Conservation (phyloP, 306 rosid species). For the Arachis hypogaea region DNA sequence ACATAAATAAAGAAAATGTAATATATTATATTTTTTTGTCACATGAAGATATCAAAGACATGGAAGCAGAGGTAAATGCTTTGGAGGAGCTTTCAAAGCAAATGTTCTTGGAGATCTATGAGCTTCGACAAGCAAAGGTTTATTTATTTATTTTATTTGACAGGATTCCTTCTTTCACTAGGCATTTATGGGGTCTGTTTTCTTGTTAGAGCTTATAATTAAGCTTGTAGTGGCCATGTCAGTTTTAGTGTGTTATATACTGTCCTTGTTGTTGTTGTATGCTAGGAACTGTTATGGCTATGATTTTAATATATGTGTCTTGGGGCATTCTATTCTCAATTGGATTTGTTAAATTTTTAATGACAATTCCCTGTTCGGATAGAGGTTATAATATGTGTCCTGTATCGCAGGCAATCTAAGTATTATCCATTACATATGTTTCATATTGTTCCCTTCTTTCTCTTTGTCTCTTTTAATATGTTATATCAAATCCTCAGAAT, state of each 20-base stretch:
- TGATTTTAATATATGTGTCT: not conserved
- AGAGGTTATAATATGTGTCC: not conserved
- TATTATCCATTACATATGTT: not conserved
- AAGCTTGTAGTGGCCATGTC: not conserved
- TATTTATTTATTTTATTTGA: slow-evolving; percentile 48
- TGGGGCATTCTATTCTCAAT: not conserved
- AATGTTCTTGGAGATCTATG: slow-evolving; percentile 92
- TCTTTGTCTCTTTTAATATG: not conserved
- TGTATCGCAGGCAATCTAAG: not conserved
- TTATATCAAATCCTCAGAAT: not conserved
- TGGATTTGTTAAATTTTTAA: not conserved
- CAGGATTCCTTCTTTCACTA: slow-evolving; percentile 26
- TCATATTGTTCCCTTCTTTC: not conserved
- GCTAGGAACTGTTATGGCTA: not conserved
- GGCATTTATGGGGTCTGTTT: not conserved
- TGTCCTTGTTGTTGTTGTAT: not conserved
- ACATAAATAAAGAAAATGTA: slow-evolving; percentile 31
- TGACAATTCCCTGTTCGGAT: not conserved
- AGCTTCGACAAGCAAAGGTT: slow-evolving; percentile 97
- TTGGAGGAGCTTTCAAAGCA: slow-evolving; percentile 97
- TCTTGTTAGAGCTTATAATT: not conserved
- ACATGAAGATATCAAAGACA: slow-evolving; percentile 73
- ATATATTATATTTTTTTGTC: slow-evolving; percentile 21
- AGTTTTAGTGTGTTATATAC: not conserved
- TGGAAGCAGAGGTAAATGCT: slow-evolving; percentile 93